phyloP scores from a whole-genome alignment of 768 basidiomycete genomes.

The Hygrocybe coccinea region DNA sequence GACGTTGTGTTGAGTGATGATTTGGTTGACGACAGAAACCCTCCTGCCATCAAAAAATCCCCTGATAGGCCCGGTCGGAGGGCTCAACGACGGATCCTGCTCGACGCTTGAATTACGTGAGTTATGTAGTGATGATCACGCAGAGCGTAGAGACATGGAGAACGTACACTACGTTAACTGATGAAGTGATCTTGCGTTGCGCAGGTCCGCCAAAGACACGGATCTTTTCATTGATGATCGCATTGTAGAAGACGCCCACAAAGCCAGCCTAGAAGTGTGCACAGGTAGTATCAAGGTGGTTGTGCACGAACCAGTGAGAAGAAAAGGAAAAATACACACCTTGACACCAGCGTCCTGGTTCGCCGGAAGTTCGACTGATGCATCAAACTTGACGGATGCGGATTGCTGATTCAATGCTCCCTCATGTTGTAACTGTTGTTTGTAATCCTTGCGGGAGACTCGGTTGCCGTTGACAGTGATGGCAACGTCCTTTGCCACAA shows the following conservation, averaged over 20 bases:
- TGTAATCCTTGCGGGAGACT: constrained; percentile 38
- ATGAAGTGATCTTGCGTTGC: constrained; percentile 7
- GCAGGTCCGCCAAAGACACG: constrained; percentile 1
- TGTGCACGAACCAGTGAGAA: neutral
- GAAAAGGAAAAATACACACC: neutral
- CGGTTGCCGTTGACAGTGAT: constrained; percentile 38
- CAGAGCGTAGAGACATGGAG: neutral
- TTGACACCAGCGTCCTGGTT: constrained; percentile 3
- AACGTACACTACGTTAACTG: constrained; percentile 8
- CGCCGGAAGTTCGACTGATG: constrained; percentile 23
- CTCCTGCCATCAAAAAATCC: constrained; percentile 7
- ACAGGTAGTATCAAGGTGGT: neutral
- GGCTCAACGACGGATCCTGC: constrained; percentile 1
- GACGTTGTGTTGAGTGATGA: neutral
- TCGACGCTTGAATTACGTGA: constrained; percentile 1
- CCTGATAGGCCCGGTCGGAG: neutral
- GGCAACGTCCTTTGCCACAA: constrained; percentile 31
- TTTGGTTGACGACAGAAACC: constrained; percentile 5
- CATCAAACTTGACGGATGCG: constrained; percentile 24
- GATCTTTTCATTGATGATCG: constrained; percentile 5
- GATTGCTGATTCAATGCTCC: constrained; percentile 19
- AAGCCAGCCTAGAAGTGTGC: constrained; percentile 12
- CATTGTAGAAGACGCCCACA: constrained; percentile 13
- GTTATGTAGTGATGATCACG: neutral
- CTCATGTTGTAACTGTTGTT: constrained; percentile 29